phyloP scores from a whole-genome alignment of 352 stramenopile species.

The Phytopythium delawarense region DNA sequence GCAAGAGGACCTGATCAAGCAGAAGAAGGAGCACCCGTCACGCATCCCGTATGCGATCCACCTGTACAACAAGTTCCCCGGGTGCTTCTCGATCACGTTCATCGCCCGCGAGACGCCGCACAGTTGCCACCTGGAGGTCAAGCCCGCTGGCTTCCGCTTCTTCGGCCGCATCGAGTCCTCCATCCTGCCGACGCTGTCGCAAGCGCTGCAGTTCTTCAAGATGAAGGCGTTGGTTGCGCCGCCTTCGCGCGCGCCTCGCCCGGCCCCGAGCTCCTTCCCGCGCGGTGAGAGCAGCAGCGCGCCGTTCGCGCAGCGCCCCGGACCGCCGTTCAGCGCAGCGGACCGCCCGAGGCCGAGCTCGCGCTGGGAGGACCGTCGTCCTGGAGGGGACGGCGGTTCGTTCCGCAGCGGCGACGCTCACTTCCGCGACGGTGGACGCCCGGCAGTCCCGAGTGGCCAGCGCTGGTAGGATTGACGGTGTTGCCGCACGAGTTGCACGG shows the following conservation, averaged over 20 bases:
- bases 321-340: slow-evolving; percentile 26
- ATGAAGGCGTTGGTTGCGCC: slow-evolving; percentile 79
- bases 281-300: slow-evolving; percentile 38
- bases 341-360: slow-evolving; percentile 56
- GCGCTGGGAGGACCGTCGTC: slow-evolving; percentile 67
- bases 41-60: slow-evolving; percentile 84
- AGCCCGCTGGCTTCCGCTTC: slow-evolving; percentile 79
- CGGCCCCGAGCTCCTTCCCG: slow-evolving; percentile 32
- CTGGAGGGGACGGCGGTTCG: slow-evolving; percentile 18
- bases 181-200: slow-evolving; percentile 68
- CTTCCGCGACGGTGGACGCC: background rate
- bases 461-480: background rate
- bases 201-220: slow-evolving; percentile 89
- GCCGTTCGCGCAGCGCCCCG: slow-evolving; percentile 59
- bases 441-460: background rate
- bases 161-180: slow-evolving; percentile 87
- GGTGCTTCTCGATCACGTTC: slow-evolving; percentile 89
- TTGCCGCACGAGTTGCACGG: background rate
- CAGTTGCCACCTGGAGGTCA: slow-evolving; percentile 87
- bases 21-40: slow-evolving; percentile 84
- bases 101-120: slow-evolving; percentile 78
- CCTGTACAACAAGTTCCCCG: slow-evolving; percentile 83
- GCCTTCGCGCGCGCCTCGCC: slow-evolving; percentile 26
- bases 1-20: slow-evolving; percentile 83
- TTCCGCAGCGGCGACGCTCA: slow-evolving; percentile 1